A percentile compares a stretch with the other conserved stretches of the same genome.
These are phyloP conservation scores for Umbelopsis isabellina DNA, from an alignment of 192 early-diverging fungal species.

Conservation along the genomic window DNA sequence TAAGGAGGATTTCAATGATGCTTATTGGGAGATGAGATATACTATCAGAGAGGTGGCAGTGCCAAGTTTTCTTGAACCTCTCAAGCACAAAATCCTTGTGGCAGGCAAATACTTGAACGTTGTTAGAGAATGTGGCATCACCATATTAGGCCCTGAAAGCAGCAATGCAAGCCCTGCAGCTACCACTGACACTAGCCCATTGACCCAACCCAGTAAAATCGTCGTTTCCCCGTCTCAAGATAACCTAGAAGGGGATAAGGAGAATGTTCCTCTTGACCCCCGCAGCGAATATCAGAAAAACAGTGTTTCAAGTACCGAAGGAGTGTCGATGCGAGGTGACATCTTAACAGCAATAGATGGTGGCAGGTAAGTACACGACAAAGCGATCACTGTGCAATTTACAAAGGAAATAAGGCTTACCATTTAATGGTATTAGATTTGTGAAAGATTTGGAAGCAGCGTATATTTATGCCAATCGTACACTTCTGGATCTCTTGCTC, in stretches of 20 bases:
- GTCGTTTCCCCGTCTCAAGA: not conserved
- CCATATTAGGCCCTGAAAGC: conserved; percentile 38
- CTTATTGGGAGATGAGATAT: conserved; percentile 85
- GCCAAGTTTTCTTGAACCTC: conserved; percentile 79
- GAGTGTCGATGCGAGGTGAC: conserved; percentile 39
- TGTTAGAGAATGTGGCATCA: conserved; percentile 79
- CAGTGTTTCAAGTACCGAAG: not conserved
- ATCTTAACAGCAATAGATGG: conserved; percentile 63
- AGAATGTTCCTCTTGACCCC: not conserved
- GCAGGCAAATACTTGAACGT: conserved; percentile 97
- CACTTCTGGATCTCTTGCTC: conserved; percentile 78
- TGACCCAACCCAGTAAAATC: not conserved
- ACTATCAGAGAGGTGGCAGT: conserved; percentile 63
- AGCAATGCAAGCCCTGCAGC: not conserved
- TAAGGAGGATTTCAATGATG: conserved; percentile 79
- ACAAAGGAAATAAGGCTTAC: too few relatives aligned
- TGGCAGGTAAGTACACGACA: conserved; percentile 37
- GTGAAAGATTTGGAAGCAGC: conserved; percentile 82
- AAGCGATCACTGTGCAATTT: too few relatives aligned
- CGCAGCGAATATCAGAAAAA: not conserved
- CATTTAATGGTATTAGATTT: conserved; percentile 43
- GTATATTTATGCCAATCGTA: conserved; percentile 87
- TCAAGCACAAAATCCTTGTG: conserved; percentile 79
- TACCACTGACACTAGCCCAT: not conserved
- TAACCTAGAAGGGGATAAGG: conserved; percentile 30